A percentile compares a stretch with the other conserved stretches of the same genome.
Evolutionary conservation across 2,329 filamentous ascomycete species (phyloP).

Genomic region (Byssothecium circinans): DNA sequence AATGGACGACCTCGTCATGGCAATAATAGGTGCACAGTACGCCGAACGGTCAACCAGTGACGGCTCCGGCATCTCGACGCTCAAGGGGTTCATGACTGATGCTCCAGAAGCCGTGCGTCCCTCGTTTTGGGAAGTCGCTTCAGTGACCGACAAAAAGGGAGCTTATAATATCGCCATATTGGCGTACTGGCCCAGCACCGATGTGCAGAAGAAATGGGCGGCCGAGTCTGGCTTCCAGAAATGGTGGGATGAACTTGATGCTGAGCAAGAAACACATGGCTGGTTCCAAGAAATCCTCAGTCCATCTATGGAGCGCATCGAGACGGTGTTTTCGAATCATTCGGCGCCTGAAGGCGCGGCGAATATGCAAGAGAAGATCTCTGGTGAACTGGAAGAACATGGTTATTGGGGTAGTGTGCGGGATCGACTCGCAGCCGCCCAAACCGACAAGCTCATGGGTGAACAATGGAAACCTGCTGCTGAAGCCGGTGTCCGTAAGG

Average conservation of each 20-base stretch:
- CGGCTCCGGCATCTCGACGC: constrained; percentile 12
- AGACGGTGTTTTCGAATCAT: constrained; percentile 48
- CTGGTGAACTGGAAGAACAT: constrained; percentile 47
- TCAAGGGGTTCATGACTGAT: constrained; percentile 15
- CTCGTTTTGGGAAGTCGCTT: constrained; percentile 38
- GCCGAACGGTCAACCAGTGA: background rate
- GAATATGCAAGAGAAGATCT: constrained; percentile 44
- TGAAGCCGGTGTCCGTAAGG: background rate
- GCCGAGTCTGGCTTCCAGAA: constrained; percentile 38
- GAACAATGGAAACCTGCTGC: constrained; percentile 19
- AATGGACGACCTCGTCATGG: constrained; percentile 38
- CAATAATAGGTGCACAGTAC: constrained; percentile 39
- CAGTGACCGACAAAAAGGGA: constrained; percentile 30
- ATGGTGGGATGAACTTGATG: constrained; percentile 44
- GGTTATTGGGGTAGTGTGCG: constrained; percentile 54
- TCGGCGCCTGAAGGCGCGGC: constrained; percentile 46
- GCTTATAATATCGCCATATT: constrained; percentile 43
- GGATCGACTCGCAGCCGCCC: constrained; percentile 46
- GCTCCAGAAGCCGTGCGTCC: constrained; percentile 16
- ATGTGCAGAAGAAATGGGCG: constrained; percentile 37
- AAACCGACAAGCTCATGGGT: constrained; percentile 42
- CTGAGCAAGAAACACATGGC: constrained; percentile 31
- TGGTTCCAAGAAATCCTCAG: constrained; percentile 51
- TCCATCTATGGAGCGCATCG: constrained; percentile 48
- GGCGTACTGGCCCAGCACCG: constrained; percentile 44